These are phyloP conservation scores for Mycosarcoma mackinlayi DNA, from an alignment of 1,284 basidiomycete species.

Conservation along the genomic window DNA sequence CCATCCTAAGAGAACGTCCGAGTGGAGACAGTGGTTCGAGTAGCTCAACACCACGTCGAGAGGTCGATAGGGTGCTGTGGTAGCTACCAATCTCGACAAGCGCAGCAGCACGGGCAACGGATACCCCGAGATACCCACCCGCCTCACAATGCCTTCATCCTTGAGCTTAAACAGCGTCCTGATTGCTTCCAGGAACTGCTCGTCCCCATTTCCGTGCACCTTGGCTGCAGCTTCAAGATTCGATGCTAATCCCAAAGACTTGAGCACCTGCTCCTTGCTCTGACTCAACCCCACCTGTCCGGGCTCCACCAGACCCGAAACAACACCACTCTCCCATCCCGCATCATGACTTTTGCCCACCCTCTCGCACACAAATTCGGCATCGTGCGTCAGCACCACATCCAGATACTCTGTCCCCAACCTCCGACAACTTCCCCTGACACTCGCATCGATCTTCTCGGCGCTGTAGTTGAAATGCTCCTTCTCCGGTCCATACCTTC, in stretches of 20 bases:
- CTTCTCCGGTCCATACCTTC: constrained; percentile 78
- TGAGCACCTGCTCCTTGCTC: constrained; percentile 45
- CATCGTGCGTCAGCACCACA: constrained; percentile 80
- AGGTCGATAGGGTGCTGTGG: constrained; percentile 64
- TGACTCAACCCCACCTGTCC: constrained; percentile 3
- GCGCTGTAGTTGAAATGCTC: constrained; percentile 84
- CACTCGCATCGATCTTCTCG: constrained; percentile 76
- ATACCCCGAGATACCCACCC: constrained; percentile 89
- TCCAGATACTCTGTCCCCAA: constrained; percentile 75
- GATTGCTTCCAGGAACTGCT: constrained; percentile 79
- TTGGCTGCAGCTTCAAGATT: constrained; percentile 73
- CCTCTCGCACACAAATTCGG: constrained; percentile 82
- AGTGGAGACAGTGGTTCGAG: constrained; percentile 64
- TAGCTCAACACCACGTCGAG: constrained; percentile 65
- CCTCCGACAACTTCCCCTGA: constrained; percentile 79
- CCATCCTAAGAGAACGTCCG: constrained; percentile 58
- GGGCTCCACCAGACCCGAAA: constrained; percentile 45
- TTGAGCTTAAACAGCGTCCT: constrained; percentile 80
- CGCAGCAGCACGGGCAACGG: constrained; percentile 90
- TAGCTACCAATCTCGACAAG: constrained; percentile 77
- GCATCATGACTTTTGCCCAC: constrained; percentile 70
- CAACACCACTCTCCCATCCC: constrained; percentile 43
- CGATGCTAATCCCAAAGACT: constrained; percentile 57
- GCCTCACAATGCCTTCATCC: constrained; percentile 79
- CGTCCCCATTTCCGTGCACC: constrained; percentile 81